Conservation (phyloP, 2,329 filamentous ascomycete genomes). For the Teratosphaeriaceae sp. region DNA sequence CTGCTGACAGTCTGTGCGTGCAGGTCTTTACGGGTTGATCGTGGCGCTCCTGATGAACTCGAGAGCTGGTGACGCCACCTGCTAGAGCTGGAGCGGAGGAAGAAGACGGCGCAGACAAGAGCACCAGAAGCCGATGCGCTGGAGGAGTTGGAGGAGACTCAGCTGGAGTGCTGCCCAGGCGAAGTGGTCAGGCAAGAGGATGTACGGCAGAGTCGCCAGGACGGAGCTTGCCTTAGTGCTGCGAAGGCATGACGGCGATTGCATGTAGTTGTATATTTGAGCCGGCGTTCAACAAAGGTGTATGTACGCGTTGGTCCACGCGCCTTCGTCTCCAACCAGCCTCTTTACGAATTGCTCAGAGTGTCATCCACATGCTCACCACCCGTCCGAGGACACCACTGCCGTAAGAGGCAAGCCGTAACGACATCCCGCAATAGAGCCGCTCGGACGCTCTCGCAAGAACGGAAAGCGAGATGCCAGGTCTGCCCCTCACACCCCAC, state of each 20-base stretch:
- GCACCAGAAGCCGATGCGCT: conserved; percentile 4
- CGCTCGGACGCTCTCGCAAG: too few species aligned
- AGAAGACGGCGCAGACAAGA: conserved; percentile 38
- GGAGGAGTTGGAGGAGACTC: neutral
- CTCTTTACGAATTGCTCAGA: too few species aligned
- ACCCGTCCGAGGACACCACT: too few species aligned
- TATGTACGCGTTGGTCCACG: conserved; percentile 6
- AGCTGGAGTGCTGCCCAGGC: too few species aligned
- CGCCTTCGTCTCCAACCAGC: neutral
- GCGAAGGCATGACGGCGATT: neutral
- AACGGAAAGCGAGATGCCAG: too few species aligned
- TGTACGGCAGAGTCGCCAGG: too few species aligned
- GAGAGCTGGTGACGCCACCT: conserved; percentile 59
- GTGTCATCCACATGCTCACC: too few species aligned
- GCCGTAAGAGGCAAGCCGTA: too few species aligned
- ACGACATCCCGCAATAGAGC: too few species aligned
- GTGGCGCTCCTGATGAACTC: conserved; percentile 99
- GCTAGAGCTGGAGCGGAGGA: conserved; percentile 41
- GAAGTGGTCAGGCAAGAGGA: too few species aligned
- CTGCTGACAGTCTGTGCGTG: conserved; percentile 2
- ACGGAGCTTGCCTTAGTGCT: too few species aligned
- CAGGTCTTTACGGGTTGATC: conserved; percentile 98
- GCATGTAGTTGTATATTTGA: conserved; percentile 21
- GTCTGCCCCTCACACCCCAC: too few species aligned
- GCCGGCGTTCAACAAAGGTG: conserved; percentile 13